Base-by-base conservation (phyloP, 148 eudicot genomes). In the Heliamphora exappendiculata region DNA sequence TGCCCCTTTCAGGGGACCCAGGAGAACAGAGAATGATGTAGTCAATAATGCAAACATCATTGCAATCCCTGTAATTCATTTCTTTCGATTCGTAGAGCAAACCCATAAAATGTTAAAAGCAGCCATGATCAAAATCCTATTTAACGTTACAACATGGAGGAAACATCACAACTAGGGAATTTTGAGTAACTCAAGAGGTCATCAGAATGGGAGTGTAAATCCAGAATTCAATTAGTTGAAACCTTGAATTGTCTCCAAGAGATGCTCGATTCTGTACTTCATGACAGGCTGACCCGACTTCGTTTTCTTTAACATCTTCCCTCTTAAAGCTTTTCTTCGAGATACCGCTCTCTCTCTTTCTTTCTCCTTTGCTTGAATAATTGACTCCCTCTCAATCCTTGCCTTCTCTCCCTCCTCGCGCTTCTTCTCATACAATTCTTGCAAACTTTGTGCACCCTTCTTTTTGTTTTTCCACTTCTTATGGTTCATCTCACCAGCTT, bases 251-350 rank as follows among this genome's bases (percentile, higher is more conserved):
- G 91, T 85, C 81, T 94, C 91, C 82, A 92, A 81, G 36, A 94
- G 83, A 73, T 88, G 96, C 80, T 92, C 92, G 58, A 92, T 92
- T 77, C 96, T 84, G 88, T 94, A 90, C 84, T 90, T 94, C 97
- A 92, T 89, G 55, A 92, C 89, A 53, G 98, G 98, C 84, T 94
- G 98, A 66, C 98, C 98, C 69, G 78, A 87, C 80, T 78, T 87
- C 16, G 98, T 94, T 86, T 82, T 90, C 80, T 92, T 94, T 24
- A 80, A 81, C 98, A 94, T 94, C 74, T 89, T 94, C 78, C 78
- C 91, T 78, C 82, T 88, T 42, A 83, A 72, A 24, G 78, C 84
- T 86, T 85, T 94, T 81, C 98, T 86, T 67, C 88, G 87, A 60
- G 91, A 82, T 74, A 90, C 92, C 20, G 92, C 78, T 68, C n/a